phyloP scores from a whole-genome alignment of 148 eudicot genomes.

The Nepenthes gracilis region DNA sequence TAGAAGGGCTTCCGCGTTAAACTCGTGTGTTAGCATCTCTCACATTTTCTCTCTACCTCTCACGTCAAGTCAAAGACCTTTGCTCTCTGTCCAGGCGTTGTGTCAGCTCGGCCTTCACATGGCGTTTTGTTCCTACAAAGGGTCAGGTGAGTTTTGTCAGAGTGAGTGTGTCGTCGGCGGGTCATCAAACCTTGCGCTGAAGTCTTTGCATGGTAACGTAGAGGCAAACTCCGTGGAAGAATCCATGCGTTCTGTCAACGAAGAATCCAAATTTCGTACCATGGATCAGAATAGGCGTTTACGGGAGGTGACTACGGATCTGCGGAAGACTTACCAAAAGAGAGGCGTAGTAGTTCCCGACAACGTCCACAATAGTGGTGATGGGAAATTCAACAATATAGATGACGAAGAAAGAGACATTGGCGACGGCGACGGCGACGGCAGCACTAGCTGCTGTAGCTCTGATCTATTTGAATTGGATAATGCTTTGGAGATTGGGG shows the following conservation, averaged over 20 bases:
- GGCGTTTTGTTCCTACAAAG: too few species aligned
- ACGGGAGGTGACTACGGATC: constrained; percentile 52
- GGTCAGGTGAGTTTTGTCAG: too few species aligned
- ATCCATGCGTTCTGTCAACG: constrained; percentile 5
- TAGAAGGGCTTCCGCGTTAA: too few species aligned
- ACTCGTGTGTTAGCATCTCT: too few species aligned
- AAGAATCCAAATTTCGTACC: constrained; percentile 21
- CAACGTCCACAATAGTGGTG: neutral
- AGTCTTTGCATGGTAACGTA: too few species aligned
- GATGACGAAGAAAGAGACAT: neutral
- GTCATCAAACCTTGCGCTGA: neutral
- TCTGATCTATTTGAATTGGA: constrained; percentile 81
- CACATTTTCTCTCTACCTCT: too few species aligned
- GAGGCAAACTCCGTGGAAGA: neutral
- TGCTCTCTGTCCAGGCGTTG: too few species aligned
- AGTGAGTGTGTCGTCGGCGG: too few species aligned
- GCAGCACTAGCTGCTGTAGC: constrained; percentile 47
- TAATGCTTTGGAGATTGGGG: constrained; percentile 38
- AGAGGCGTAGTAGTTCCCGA: constrained; percentile 1
- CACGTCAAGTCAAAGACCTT: too few species aligned
- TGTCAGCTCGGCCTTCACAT: too few species aligned
- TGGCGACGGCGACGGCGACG: constrained; percentile 32
- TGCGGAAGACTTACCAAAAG: constrained; percentile 44
- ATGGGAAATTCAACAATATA: constrained; percentile 1
- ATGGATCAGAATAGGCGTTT: constrained; percentile 52